Percentiles rank a stretch among this genome's conserved stretches.
phyloP scores from a whole-genome alignment of 2,329 filamentous ascomycete species.

The Dactylellina cionopaga region DNA sequence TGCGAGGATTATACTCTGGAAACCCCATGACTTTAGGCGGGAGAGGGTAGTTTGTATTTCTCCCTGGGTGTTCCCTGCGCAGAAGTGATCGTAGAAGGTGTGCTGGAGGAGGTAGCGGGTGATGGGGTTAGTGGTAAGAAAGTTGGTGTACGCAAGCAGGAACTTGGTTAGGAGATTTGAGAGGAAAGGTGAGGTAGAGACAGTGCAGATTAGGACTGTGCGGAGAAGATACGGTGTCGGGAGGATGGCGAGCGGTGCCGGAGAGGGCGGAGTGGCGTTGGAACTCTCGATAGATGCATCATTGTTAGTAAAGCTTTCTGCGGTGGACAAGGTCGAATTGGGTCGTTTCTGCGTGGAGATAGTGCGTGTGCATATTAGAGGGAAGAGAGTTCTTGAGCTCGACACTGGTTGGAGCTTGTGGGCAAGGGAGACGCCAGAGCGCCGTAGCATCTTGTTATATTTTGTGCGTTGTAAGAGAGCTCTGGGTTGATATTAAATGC shows the following conservation, averaged over 20 bases:
- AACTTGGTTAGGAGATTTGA: constrained; percentile 44
- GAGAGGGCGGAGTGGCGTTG: constrained; percentile 23
- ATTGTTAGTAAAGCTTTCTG: constrained; percentile 17
- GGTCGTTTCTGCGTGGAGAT: constrained; percentile 44
- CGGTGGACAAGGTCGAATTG: constrained; percentile 35
- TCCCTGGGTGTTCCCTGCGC: constrained; percentile 76
- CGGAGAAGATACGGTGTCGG: constrained; percentile 42
- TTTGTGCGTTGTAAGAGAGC: constrained; percentile 45
- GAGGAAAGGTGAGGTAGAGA: constrained; percentile 39
- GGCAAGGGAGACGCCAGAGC: constrained; percentile 42
- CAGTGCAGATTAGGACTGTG: constrained; percentile 41
- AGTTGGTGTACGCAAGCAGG: constrained; percentile 37
- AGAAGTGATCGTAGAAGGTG: constrained; percentile 92
- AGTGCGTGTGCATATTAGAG: constrained; percentile 25
- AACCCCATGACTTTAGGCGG: constrained; percentile 77
- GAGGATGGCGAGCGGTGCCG: constrained; percentile 32
- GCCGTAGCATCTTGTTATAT: constrained; percentile 51
- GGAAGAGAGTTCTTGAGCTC: constrained; percentile 22
- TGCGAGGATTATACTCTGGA: constrained; percentile 82
- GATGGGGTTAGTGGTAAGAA: constrained; percentile 68
- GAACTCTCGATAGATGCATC: constrained; percentile 1
- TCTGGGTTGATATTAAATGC: too few species aligned
- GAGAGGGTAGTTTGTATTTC: constrained; percentile 75
- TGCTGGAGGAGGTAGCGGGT: constrained; percentile 77
- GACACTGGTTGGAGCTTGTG: constrained; percentile 20